phyloP scores from a whole-genome alignment of 306 rosid genomes.

The Calophaca sinica region DNA sequence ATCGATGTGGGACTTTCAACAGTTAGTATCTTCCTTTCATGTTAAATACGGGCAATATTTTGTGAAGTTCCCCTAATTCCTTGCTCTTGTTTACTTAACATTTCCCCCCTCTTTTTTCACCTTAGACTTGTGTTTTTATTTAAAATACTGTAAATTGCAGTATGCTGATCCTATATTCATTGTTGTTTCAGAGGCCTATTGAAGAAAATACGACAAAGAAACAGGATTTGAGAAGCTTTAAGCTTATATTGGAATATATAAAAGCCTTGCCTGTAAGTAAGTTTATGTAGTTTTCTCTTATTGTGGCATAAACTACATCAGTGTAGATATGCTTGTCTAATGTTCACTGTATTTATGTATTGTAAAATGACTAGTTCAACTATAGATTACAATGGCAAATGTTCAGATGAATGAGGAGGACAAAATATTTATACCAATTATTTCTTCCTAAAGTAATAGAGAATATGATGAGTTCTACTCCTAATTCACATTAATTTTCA shows the following conservation, averaged over 20 bases:
- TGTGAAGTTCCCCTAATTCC: no score
- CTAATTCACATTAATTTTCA: no score
- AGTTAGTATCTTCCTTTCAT: no score
- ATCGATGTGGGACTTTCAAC: no score
- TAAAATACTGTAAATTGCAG: slow-evolving; percentile 1
- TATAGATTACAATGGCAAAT: slow-evolving; percentile 7
- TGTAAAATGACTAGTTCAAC: slow-evolving; percentile 29
- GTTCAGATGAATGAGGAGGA: slow-evolving; percentile 28
- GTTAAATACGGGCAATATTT: no score
- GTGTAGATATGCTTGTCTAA: slow-evolving; percentile 32
- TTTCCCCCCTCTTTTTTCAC: neutral
- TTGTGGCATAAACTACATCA: slow-evolving; percentile 16
- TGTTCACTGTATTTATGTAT: slow-evolving; percentile 7
- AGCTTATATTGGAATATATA: slow-evolving; percentile 87
- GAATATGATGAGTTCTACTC: no score
- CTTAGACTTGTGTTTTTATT: neutral
- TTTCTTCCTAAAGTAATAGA: no score
- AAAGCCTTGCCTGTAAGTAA: slow-evolving; percentile 94
- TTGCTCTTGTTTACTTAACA: neutral
- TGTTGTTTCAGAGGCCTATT: slow-evolving; percentile 68
- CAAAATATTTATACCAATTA: slow-evolving; percentile 5
- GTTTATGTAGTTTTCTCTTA: slow-evolving; percentile 19
- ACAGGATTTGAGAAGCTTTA: slow-evolving; percentile 92
- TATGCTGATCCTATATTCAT: slow-evolving; percentile 49
- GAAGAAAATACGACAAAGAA: slow-evolving; percentile 59